Evolutionary conservation across 208 protist genomes (phyloP).

Genomic region (Trypanosoma vivax): DNA sequence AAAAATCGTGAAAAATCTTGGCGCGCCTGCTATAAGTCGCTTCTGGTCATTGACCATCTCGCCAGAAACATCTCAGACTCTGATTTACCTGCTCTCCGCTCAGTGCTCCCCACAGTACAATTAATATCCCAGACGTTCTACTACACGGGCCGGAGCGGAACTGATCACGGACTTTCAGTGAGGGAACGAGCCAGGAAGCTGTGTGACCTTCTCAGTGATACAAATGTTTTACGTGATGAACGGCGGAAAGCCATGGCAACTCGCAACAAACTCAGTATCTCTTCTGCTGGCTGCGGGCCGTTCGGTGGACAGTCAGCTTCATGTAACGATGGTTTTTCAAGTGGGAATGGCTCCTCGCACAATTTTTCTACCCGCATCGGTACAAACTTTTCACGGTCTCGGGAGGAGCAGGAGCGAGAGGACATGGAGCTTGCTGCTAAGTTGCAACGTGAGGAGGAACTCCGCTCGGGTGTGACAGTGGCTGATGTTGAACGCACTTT

Average conservation of each 20-base stretch:
- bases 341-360: conserved; percentile 1
- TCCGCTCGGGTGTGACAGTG: conserved; percentile 48
- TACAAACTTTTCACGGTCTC: conserved; percentile 27
- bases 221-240: conserved; percentile 68
- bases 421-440: conserved; percentile 81
- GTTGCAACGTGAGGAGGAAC: conserved; percentile 85
- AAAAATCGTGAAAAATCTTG: conserved; percentile 82
- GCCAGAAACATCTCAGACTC: conserved; percentile 60
- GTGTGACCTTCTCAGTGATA: conserved; percentile 74
- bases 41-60: conserved; percentile 83
- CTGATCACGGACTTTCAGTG: conserved; percentile 85
- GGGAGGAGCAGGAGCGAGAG: conserved; percentile 80
- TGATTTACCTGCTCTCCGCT: conserved; percentile 64
- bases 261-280: conserved; percentile 53
- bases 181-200: conserved; percentile 80
- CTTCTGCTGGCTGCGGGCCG: conserved; percentile 25
- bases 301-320: conserved; percentile 7
- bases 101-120: conserved; percentile 56
- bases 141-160: conserved; percentile 79
- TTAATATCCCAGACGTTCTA: conserved; percentile 75
- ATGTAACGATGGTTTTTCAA: conserved; percentile 20
- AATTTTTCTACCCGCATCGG: conserved; percentile 12
- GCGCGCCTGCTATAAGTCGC: conserved; percentile 83
- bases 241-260: conserved; percentile 62
- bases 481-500: conserved; percentile 72